Conservation (phyloP, 179 eudicot species). For the Pouteria campechiana region DNA sequence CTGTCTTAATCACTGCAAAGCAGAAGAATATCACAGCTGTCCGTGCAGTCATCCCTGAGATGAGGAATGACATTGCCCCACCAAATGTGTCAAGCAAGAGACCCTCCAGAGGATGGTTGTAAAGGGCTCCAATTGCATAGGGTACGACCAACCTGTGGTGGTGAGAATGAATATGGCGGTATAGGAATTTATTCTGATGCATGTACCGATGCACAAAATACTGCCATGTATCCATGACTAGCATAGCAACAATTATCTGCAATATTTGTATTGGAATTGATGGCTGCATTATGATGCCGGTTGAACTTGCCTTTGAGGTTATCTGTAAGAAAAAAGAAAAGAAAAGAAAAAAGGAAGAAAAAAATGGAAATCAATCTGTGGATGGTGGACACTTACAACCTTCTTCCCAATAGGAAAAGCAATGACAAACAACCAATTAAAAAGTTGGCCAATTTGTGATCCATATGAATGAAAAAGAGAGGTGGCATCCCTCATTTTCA, state of each 20-base stretch:
- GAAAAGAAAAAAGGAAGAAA: too few relatives aligned
- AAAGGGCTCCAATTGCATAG: conserved; percentile 31
- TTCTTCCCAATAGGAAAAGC: too few relatives aligned
- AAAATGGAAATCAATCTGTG: too few relatives aligned
- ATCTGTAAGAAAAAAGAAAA: conserved; percentile 14
- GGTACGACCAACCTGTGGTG: conserved; percentile 27
- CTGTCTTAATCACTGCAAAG: conserved; percentile 21
- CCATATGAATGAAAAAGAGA: too few relatives aligned
- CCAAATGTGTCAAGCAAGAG: conserved; percentile 27
- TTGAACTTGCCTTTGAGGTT: conserved; percentile 18
- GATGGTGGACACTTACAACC: too few relatives aligned
- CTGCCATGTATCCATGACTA: conserved; percentile 34
- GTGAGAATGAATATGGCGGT: conserved; percentile 28
- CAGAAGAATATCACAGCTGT: conserved; percentile 19
- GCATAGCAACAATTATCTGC: conserved; percentile 28
- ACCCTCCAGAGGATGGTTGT: conserved; percentile 29
- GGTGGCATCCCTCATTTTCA: too few relatives aligned
- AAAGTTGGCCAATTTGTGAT: too few relatives aligned
- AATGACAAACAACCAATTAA: too few relatives aligned
- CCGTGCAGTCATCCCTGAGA: conserved; percentile 23
- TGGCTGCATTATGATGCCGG: conserved; percentile 21
- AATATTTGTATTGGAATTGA: conserved; percentile 17
- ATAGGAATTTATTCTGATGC: conserved; percentile 30
- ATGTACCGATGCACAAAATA: conserved; percentile 27
- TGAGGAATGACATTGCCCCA: conserved; percentile 27